These are phyloP conservation scores for Penicillium sp. DNA, from an alignment of 2,329 filamentous ascomycete genomes.

Conservation along the genomic window DNA sequence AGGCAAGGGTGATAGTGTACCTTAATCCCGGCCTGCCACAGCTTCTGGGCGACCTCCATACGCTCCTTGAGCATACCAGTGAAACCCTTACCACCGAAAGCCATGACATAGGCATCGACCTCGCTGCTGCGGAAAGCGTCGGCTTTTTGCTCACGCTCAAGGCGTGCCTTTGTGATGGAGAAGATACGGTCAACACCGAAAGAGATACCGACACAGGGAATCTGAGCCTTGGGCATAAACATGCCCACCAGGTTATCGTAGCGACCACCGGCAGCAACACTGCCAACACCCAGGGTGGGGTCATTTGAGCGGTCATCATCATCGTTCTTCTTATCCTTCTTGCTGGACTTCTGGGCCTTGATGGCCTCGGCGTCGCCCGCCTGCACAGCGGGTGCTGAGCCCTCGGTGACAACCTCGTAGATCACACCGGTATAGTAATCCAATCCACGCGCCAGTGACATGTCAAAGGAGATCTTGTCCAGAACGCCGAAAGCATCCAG, in stretches of 20 bases:
- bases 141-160: slow-evolving; percentile 59
- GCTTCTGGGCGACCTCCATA: slow-evolving; percentile 70
- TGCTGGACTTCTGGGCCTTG: slow-evolving; percentile 34
- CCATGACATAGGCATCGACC: slow-evolving; percentile 92
- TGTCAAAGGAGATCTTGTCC: slow-evolving; percentile 78
- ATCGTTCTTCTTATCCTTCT: slow-evolving; percentile 53
- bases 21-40: slow-evolving; percentile 89
- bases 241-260: slow-evolving; percentile 94
- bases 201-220: slow-evolving; percentile 87
- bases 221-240: slow-evolving; percentile 81
- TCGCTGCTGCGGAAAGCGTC: slow-evolving; percentile 64
- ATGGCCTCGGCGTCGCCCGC: slow-evolving; percentile 40
- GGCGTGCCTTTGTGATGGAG: slow-evolving; percentile 78
- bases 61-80: slow-evolving; percentile 77
- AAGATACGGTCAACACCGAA: slow-evolving; percentile 97
- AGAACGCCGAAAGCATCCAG: slow-evolving; percentile 73
- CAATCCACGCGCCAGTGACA: slow-evolving; percentile 85
- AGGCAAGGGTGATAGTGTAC: slow-evolving; percentile 38
- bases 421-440: slow-evolving; percentile 91
- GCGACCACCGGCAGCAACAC: slow-evolving; percentile 82
- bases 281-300: slow-evolving; percentile 79
- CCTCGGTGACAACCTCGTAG: slow-evolving; percentile 83
- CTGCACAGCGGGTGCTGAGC: slow-evolving; percentile 59
- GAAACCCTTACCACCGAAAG: slow-evolving; percentile 83
- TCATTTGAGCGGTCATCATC: slow-evolving; percentile 73